Conservation (phyloP, 495 filamentous ascomycete species). For the Evernia prunastri region DNA sequence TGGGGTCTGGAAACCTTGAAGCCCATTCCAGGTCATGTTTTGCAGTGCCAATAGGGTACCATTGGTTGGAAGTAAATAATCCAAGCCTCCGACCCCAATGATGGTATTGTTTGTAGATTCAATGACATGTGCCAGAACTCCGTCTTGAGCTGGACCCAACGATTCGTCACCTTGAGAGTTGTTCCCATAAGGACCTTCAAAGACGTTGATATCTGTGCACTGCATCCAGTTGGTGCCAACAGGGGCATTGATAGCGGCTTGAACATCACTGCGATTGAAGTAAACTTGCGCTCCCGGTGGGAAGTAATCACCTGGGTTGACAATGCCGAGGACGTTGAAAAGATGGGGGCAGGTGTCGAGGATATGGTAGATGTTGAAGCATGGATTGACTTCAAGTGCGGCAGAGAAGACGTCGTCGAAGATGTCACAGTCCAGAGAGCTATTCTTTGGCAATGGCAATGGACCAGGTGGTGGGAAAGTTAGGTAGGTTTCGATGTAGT, state of each 20-base stretch:
- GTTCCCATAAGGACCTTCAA: constrained; percentile 34
- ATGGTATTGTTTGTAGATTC: constrained; percentile 55
- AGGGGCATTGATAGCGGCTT: constrained; percentile 53
- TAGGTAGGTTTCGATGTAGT: constrained; percentile 50
- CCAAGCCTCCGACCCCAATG: constrained; percentile 52
- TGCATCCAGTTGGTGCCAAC: constrained; percentile 34
- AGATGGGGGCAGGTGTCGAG: constrained; percentile 40
- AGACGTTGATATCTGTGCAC: constrained; percentile 40
- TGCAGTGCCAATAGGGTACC: constrained; percentile 58
- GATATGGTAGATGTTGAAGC: constrained; percentile 56
- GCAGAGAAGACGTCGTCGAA: constrained; percentile 45
- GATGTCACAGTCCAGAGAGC: constrained; percentile 45
- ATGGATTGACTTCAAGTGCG: constrained; percentile 48
- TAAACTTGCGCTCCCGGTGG: constrained; percentile 44
- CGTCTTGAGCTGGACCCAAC: constrained; percentile 27
- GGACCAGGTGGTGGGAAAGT: constrained; percentile 44
- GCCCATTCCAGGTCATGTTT: constrained; percentile 63
- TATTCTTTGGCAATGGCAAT: constrained; percentile 5
- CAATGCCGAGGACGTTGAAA: constrained; percentile 22
- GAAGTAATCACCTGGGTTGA: constrained; percentile 27
- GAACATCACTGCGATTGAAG: constrained; percentile 53
- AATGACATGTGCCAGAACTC: constrained; percentile 55
- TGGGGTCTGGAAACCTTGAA: constrained; percentile 49
- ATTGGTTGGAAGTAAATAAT: constrained; percentile 54
- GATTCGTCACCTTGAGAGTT: constrained; percentile 13